phyloP scores from a whole-genome alignment of 441 rosid species.

The Euphorbia celastroides region DNA sequence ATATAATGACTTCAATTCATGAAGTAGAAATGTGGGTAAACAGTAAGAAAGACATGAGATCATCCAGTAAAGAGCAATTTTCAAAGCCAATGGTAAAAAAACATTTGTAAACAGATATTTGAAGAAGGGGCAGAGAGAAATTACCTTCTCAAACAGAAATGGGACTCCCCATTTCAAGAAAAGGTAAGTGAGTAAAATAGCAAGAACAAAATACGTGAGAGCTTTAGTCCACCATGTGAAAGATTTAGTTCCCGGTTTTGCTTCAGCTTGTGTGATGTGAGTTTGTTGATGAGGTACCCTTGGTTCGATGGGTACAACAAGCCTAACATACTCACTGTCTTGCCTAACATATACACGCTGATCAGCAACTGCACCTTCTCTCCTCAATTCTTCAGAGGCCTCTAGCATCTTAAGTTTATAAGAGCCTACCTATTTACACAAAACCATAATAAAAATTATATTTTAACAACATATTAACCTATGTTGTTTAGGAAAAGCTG shows the following conservation, averaged over 20 bases:
- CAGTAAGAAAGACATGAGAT: neutral
- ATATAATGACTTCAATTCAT: neutral
- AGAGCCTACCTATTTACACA: neutral
- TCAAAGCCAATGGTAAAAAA: neutral
- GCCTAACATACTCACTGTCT: conserved; percentile 61
- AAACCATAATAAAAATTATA: neutral
- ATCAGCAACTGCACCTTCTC: conserved; percentile 23
- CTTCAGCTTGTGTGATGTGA: conserved; percentile 20
- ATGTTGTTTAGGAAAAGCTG: too few relatives aligned
- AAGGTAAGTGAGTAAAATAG: conserved; percentile 29
- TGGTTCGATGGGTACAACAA: conserved; percentile 47
- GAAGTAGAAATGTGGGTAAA: neutral
- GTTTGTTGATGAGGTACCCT: conserved; percentile 21
- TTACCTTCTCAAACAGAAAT: conserved; percentile 66
- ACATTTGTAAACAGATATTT: neutral
- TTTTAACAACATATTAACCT: neutral
- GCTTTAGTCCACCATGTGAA: conserved; percentile 63
- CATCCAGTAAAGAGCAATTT: too few relatives aligned
- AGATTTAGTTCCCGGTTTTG: conserved; percentile 17
- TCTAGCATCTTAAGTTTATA: conserved; percentile 34
- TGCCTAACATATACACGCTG: conserved; percentile 36
- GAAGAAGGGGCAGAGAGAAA: neutral
- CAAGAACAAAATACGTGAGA: conserved; percentile 26
- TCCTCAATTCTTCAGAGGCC: conserved; percentile 30
- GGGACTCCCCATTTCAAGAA: conserved; percentile 82